Base-by-base conservation (phyloP, 495 filamentous ascomycete genomes). In the Penicillium diatomitis region DNA sequence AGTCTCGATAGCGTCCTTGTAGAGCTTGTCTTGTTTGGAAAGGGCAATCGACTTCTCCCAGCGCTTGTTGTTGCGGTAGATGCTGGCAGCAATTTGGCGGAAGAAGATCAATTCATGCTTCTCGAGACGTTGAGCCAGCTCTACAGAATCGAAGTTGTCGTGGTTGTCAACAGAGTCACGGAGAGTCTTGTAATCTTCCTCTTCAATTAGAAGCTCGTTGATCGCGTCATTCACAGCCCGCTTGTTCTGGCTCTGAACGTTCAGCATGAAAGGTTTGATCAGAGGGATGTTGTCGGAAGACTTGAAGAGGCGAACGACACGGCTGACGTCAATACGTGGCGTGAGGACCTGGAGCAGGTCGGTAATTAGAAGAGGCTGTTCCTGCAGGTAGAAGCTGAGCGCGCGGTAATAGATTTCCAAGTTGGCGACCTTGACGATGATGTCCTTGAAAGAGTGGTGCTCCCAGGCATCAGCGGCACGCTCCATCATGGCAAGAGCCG, bases 21-120 rank as follows among this genome's bases (percentile, higher is more conserved):
- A 99, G 34, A 99, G 76, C 80, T 95, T 97, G 74, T 99, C 94
- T 65, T 97, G 94, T 79, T 99, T 99, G 8, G 89, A 96, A 41
- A 99, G 74, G 43, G 87, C 82, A 67, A 99, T 97, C n/a, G 92
- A 96, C 75, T 97, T 96, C 67, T 95, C 89, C 94, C 94, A 99
- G 50, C 94, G 82, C 83, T 96, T 97, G 76, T 96, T 96, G 79
- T 97, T 97, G 53, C 94, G 88, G 75, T 97, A 99, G 71, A 99
- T 97, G 75, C 79, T 94, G 55, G 94, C 88, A 7, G 94, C 91
- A 58, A 97, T 94, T 72, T 99, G 94, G 55, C 94, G 83, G 85
- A 99, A 99, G 83, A 99, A 99, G 55, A 99, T 88, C 37, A 97
- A 77, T 40, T 97, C 90, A 61, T 99, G 94, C 66, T 87, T 85